Conservation (phyloP, 2,329 filamentous ascomycete species). For the Arthrobotrys iridis region DNA sequence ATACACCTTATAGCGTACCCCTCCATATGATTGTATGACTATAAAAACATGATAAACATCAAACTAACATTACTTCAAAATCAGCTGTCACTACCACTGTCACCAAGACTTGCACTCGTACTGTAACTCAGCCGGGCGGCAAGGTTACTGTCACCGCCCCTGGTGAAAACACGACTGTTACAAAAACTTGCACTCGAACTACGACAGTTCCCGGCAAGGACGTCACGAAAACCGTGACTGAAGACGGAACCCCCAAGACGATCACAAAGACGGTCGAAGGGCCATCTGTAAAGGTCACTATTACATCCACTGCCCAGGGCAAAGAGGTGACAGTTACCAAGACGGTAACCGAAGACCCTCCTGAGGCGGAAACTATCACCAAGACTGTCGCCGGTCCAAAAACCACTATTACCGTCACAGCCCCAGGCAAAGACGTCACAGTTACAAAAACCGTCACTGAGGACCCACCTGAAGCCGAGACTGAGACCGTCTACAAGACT, state of each 20-base stretch:
- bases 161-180: neutral
- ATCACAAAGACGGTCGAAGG: neutral
- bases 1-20: no score
- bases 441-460: neutral
- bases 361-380: no score
- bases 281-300: neutral
- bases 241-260: neutral
- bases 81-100: no score
- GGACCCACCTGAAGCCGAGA: neutral
- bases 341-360: neutral
- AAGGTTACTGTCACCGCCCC: no score
- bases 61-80: no score
- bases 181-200: neutral
- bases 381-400: neutral
- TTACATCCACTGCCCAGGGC: neutral
- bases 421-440: neutral
- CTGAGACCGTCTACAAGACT: no score
- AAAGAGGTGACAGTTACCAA: constrained; percentile 1
- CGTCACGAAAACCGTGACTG: neutral
- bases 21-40: no score
- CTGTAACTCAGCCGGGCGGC: no score
- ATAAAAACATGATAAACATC: no score
- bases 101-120: neutral
- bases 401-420: neutral
- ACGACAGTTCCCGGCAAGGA: neutral